Percentiles rank a stretch among this genome's conserved stretches.
Conservation (phyloP, 78 protist genomes). For the Dictyostelium firmibasis region DNA sequence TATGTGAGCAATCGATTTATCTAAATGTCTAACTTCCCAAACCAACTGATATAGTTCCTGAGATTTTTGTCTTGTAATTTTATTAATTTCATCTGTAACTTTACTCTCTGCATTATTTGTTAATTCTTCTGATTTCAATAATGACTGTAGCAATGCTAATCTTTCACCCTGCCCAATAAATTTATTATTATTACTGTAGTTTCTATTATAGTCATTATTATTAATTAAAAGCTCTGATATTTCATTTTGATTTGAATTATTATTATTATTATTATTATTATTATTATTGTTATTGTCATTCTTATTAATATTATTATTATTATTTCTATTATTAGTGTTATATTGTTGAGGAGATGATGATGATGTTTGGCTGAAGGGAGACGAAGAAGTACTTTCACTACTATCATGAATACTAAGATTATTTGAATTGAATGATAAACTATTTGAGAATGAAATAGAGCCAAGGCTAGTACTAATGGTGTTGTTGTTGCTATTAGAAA, state of each 20-base stretch:
- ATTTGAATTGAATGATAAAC: not conserved
- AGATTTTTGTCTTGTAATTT: conserved; percentile 30
- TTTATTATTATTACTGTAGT: not conserved
- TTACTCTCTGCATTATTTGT: conserved; percentile 65
- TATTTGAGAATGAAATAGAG: not conserved
- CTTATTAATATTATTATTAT: not conserved
- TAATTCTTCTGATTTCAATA: conserved; percentile 53
- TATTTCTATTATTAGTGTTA: too few species aligned
- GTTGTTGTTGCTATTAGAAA: not conserved
- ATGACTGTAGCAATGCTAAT: conserved; percentile 63
- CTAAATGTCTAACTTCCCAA: conserved; percentile 67
- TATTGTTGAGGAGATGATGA: not conserved
- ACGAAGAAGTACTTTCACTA: not conserved
- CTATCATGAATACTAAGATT: not conserved
- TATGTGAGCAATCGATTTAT: conserved; percentile 50
- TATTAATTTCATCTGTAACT: conserved; percentile 54
- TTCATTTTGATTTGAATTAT: too few species aligned
- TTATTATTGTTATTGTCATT: not conserved
- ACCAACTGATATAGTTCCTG: conserved; percentile 63
- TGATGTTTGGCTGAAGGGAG: not conserved
- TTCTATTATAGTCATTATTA: not conserved
- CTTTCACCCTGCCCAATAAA: conserved; percentile 50
- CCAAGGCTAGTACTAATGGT: not conserved
- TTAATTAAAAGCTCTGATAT: too few species aligned
- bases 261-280: not conserved